These are phyloP conservation scores for Schizopora paradoxa DNA, from an alignment of 1,284 basidiomycete genomes.

Conservation along the genomic window DNA sequence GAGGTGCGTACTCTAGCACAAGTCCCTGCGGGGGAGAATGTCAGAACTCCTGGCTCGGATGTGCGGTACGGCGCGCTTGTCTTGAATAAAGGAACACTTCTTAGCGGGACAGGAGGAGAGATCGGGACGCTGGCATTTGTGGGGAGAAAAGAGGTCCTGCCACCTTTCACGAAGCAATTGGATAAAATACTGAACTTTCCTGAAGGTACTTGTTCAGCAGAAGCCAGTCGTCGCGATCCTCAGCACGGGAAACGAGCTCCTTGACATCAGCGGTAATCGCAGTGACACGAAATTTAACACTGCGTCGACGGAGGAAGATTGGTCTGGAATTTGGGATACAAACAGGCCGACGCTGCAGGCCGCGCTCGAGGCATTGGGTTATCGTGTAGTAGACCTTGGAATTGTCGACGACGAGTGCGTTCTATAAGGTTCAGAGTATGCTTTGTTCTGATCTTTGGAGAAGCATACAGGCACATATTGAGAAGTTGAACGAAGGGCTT, in stretches of 20 bases:
- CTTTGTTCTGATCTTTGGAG: neutral
- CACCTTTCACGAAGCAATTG: neutral
- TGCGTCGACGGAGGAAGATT: constrained; percentile 36
- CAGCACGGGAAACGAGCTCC: constrained; percentile 82
- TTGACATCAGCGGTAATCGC: constrained; percentile 48
- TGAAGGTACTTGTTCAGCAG: constrained; percentile 57
- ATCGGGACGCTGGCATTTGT: constrained; percentile 82
- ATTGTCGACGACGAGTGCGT: constrained; percentile 70
- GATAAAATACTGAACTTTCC: neutral
- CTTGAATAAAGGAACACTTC: constrained; percentile 53
- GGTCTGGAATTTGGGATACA: constrained; percentile 76
- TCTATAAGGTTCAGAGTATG: constrained; percentile 4
- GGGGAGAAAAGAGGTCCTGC: constrained; percentile 57
- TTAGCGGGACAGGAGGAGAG: constrained; percentile 72
- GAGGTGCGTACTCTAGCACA: constrained; percentile 64
- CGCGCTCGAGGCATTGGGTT: constrained; percentile 67
- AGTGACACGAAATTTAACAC: neutral
- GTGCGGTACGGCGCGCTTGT: constrained; percentile 64
- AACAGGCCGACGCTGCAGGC: constrained; percentile 77
- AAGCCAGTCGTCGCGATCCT: constrained; percentile 76
- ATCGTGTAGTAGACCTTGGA: constrained; percentile 75
- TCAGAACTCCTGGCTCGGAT: constrained; percentile 71
- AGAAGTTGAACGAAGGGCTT: constrained; percentile 52
- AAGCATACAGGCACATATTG: constrained; percentile 59
- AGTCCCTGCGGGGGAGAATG: constrained; percentile 65